These are phyloP conservation scores for Phyllosticta citrichinensis DNA, from an alignment of 2,329 filamentous ascomycete species.

Conservation along the genomic window DNA sequence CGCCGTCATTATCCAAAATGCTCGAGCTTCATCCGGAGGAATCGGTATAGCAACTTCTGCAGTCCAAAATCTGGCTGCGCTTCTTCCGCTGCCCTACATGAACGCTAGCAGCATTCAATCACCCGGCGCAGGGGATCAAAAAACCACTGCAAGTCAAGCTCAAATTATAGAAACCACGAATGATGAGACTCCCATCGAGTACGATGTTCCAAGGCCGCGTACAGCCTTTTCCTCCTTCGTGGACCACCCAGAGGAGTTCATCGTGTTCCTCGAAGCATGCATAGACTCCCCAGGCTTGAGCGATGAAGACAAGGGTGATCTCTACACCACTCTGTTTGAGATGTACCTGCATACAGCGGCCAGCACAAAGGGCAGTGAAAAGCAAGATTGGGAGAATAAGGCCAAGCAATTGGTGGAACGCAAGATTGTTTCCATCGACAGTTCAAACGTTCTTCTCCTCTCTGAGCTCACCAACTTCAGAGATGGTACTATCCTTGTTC, in stretches of 20 bases:
- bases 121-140: slow-evolving; percentile 42
- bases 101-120: slow-evolving; percentile 50
- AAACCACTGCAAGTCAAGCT: slow-evolving; percentile 44
- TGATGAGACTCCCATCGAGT: slow-evolving; percentile 47
- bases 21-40: slow-evolving; percentile 33
- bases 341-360: slow-evolving; percentile 93
- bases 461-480: slow-evolving; percentile 86
- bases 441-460: slow-evolving; percentile 84
- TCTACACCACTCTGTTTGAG: slow-evolving; percentile 93
- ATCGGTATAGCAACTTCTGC: slow-evolving; percentile 45
- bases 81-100: slow-evolving; percentile 81
- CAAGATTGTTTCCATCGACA: slow-evolving; percentile 69
- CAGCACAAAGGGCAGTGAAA: slow-evolving; percentile 58
- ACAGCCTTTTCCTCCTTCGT: slow-evolving; percentile 95
- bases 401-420: slow-evolving; percentile 81
- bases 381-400: slow-evolving; percentile 78
- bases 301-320: slow-evolving; percentile 66
- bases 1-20: slow-evolving; percentile 40
- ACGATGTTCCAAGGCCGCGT: slow-evolving; percentile 71
- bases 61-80: slow-evolving; percentile 73
- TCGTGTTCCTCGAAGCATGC: slow-evolving; percentile 83
- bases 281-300: slow-evolving; percentile 61
- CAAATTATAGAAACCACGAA: slow-evolving; percentile 43
- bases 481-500: slow-evolving; percentile 83
- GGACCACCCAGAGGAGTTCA: slow-evolving; percentile 85